phyloP scores from a whole-genome alignment of 352 stramenopile genomes.

The Pelagophyceae sp. region DNA sequence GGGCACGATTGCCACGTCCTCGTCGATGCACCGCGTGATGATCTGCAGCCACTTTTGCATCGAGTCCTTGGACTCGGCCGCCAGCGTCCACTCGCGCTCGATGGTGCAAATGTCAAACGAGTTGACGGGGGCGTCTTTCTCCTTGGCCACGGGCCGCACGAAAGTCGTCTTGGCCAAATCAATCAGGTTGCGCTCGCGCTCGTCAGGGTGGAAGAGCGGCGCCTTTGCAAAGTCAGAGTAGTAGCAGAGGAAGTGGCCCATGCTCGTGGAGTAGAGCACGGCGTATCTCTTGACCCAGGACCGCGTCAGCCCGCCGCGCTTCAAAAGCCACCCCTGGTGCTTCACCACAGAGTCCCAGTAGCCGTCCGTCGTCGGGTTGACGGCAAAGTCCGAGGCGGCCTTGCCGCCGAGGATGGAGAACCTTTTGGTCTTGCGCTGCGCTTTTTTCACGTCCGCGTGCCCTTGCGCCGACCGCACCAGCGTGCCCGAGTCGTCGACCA shows the following conservation, averaged over 20 bases:
- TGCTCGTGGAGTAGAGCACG: constrained; percentile 39
- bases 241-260: constrained; percentile 44
- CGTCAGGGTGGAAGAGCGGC: constrained; percentile 33
- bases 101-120: constrained; percentile 42
- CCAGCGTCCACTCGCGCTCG: constrained; percentile 41
- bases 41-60: constrained; percentile 36
- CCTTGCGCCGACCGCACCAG: constrained; percentile 23
- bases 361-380: constrained; percentile 5
- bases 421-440: not conserved
- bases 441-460: not conserved
- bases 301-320: constrained; percentile 38
- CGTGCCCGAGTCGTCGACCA: constrained; percentile 36
- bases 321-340: constrained; percentile 43
- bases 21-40: constrained; percentile 36
- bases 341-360: constrained; percentile 34
- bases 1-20: constrained; percentile 39
- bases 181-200: constrained; percentile 35
- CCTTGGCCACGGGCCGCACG: constrained; percentile 35
- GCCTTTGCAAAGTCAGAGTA: constrained; percentile 40
- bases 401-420: constrained; percentile 4
- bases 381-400: not conserved
- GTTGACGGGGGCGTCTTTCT: constrained; percentile 30
- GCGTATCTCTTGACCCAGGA: constrained; percentile 42
- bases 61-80: constrained; percentile 32
- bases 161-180: constrained; percentile 42